Conservation (phyloP, 805 yeast genomes). For the Starmerella sp. region DNA sequence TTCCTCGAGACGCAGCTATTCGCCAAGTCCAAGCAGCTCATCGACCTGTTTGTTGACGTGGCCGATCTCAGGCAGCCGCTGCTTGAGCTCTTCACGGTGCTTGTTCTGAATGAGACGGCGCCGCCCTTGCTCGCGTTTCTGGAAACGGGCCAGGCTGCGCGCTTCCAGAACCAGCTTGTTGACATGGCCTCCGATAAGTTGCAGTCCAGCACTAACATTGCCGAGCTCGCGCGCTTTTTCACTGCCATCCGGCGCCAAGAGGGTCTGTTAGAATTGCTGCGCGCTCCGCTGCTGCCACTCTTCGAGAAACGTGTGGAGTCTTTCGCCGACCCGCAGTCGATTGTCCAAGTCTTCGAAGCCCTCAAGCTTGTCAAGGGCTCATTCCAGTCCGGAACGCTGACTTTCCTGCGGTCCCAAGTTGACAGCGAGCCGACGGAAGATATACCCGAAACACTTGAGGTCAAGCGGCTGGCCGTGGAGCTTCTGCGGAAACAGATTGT, state of each 20-base stretch:
- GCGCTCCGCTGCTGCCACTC: slow-evolving; percentile 5
- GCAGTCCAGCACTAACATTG: slow-evolving; percentile 11
- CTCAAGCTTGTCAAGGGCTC: slow-evolving; percentile 4
- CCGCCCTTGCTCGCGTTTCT: slow-evolving; percentile 78
- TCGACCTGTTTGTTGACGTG: slow-evolving; percentile 44
- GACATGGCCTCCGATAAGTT: slow-evolving; percentile 45
- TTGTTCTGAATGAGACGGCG: slow-evolving; percentile 33
- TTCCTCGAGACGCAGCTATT: slow-evolving; percentile 59
- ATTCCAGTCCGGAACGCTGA: slow-evolving; percentile 4
- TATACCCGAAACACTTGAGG: not conserved
- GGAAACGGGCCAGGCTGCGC: slow-evolving; percentile 51
- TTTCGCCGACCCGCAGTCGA: slow-evolving; percentile 7
- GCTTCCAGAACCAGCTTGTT: slow-evolving; percentile 49
- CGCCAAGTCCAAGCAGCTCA: slow-evolving; percentile 43
- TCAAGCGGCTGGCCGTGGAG: slow-evolving; percentile 5
- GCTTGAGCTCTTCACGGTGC: slow-evolving; percentile 32
- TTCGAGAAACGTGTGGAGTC: slow-evolving; percentile 10
- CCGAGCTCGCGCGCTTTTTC: slow-evolving; percentile 13
- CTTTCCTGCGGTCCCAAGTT: not conserved
- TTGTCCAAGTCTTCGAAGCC: slow-evolving; percentile 13
- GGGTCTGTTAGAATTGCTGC: slow-evolving; percentile 30
- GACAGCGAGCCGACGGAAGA: not conserved
- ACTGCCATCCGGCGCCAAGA: slow-evolving; percentile 27
- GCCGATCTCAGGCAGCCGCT: slow-evolving; percentile 40
- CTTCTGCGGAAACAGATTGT: slow-evolving; percentile 9